phyloP scores from a whole-genome alignment of 805 yeast genomes.

The Wickerhamiella siamensis region DNA sequence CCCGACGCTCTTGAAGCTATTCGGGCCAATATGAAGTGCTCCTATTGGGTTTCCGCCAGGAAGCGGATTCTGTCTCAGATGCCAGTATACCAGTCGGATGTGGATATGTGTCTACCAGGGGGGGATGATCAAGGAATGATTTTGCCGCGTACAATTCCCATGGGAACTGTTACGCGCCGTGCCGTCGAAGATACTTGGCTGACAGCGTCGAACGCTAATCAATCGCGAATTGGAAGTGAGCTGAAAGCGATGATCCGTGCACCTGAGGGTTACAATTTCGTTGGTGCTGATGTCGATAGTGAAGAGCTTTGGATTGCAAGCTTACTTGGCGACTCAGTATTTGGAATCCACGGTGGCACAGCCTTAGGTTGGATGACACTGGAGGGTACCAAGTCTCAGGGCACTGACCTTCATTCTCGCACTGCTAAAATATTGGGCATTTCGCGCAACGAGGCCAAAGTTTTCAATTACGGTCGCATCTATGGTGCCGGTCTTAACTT shows the following conservation, averaged over 20 bases:
- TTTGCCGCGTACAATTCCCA: slow-evolving; percentile 67
- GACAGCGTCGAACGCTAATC: slow-evolving; percentile 90
- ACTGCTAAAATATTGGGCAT: slow-evolving; percentile 86
- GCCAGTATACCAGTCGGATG: slow-evolving; percentile 43
- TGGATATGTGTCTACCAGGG: slow-evolving; percentile 13
- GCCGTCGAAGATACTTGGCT: slow-evolving; percentile 97
- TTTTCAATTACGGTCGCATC: slow-evolving; percentile 91
- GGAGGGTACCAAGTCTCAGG: slow-evolving; percentile 83
- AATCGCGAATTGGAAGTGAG: slow-evolving; percentile 79
- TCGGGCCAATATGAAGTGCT: slow-evolving; percentile 58
- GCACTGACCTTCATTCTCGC: slow-evolving; percentile 89
- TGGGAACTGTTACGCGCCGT: slow-evolving; percentile 95
- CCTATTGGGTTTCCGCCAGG: slow-evolving; percentile 89
- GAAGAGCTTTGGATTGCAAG: slow-evolving; percentile 98
- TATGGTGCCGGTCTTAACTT: slow-evolving; percentile 95
- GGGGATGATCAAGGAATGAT: slow-evolving; percentile 41
- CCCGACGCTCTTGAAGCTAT: slow-evolving; percentile 65
- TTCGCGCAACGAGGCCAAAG: slow-evolving; percentile 80
- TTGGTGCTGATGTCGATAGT: slow-evolving; percentile 98
- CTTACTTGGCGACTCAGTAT: slow-evolving; percentile 79
- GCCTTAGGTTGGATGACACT: slow-evolving; percentile 99
- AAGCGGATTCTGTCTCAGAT: slow-evolving; percentile 74
- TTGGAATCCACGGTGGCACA: slow-evolving; percentile 85
- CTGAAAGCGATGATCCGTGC: slow-evolving; percentile 75
- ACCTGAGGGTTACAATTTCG: slow-evolving; percentile 78